Evolutionary conservation across 768 basidiomycete genomes (phyloP), one percentile per base, ranked within the genome.

Genomic region (Termitomyces sp.): DNA sequence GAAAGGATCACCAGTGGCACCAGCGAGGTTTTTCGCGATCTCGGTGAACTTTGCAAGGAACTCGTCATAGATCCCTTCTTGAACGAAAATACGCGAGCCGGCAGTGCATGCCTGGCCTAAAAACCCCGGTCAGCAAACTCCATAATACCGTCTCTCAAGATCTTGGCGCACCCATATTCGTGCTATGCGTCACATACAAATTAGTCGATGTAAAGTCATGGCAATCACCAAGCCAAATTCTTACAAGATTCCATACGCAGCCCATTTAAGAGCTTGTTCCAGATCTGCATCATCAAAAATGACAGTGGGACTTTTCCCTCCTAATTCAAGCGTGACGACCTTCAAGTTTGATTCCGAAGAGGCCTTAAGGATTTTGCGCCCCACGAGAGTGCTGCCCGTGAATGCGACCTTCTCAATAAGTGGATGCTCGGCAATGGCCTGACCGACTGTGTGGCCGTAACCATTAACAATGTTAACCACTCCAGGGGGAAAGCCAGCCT

Each of bases 301-400:
- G 64, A 93, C 78, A 47, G 73, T 82, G 0, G 86, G 86, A 58
- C 79, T 84, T 77, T 91, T 90, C 36, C 88, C 89, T 16, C 91
- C 91, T 24, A 93, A 78, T 71, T 92, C 91, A 33, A 93, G 82
- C 2, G 90, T 89, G 52, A 91, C 86, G 57, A 82, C 82, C 75
- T 96, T 97, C 65, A 97, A 69, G 67, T 96, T 97, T 31, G 82
- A 83, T 69, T 85, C 83, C 1, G 90, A 83, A 3, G 93, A 81
- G 3, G 90, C 87, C 64, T 90, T 83, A 78, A 93, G 77, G 66
- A 96, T 79, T 63, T 84, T 86, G 12, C 91, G 81, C 9, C 94
- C 94, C 24, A 86, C 83, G 41, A 86, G 74, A 1, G 90, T 91
- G 58, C 87, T 88, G 3, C 92, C 93, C 0, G 94, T 96, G 75